Evolutionary conservation across 805 yeast genomes (phyloP).

Genomic region (Wickerhamomyces ciferrii): DNA sequence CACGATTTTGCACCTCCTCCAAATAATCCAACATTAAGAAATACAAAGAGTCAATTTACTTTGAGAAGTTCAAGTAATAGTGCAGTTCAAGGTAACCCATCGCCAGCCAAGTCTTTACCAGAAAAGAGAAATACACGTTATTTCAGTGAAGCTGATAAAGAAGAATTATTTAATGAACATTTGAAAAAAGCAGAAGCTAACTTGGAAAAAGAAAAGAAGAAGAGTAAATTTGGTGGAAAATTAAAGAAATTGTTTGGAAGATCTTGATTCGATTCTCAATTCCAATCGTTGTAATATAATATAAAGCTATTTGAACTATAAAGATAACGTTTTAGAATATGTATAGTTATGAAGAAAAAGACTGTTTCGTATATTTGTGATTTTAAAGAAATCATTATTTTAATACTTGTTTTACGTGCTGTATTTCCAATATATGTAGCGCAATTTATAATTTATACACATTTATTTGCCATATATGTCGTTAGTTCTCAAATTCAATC

Average conservation of each 20-base stretch:
- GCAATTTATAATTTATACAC: not conserved
- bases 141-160: constrained; percentile 22
- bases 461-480: no score
- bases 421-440: not conserved
- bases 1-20: constrained; percentile 16
- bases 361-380: not conserved
- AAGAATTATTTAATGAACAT: constrained; percentile 6
- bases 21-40: constrained; percentile 11
- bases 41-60: constrained; percentile 19
- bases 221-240: constrained; percentile 30
- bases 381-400: no score
- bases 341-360: not conserved
- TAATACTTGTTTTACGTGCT: not conserved
- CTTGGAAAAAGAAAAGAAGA: constrained; percentile 15
- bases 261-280: constrained; percentile 3
- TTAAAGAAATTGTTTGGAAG: constrained; percentile 37
- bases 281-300: no score
- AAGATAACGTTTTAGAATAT: not conserved
- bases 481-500: constrained; percentile 38
- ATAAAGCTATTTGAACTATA: no score
- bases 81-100: constrained; percentile 6
- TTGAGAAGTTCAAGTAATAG: constrained; percentile 23
- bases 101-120: constrained; percentile 23
- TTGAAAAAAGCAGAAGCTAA: constrained; percentile 2
- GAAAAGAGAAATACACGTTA: constrained; percentile 20